Evolutionary conservation across 495 filamentous ascomycete species (phyloP), one percentile per base, ranked within the genome.

Genomic region (Rusavskia elegans): DNA sequence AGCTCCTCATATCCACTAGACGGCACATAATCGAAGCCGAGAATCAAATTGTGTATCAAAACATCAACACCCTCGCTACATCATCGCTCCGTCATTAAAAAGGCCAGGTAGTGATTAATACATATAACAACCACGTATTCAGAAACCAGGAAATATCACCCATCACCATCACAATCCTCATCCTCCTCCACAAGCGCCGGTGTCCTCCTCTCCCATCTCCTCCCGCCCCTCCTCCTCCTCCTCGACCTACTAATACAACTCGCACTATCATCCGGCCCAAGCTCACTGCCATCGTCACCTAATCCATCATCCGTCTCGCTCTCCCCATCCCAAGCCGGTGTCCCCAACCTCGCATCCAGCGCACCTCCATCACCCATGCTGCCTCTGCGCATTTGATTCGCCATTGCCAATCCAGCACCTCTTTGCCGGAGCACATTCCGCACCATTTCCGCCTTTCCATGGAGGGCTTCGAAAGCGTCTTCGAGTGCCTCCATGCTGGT

Each of bases 401-500:
- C 83, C 67, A 90, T 79, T 5, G 83, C 77, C 6, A 96, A 69
- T 1, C 85, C 89, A 13, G 86, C 84, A 21, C 80, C 78, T 19
- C 89, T 82, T 58, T 89, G 81, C 5, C 88, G 81, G 2, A 97
- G 75, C 2, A 82, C 76, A 14, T 77, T 79, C 0, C 93, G 84
- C 17, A 98, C 85, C 0, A 71, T 63, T 59, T 97, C 87, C 16
- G 93, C 89, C 59, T 81, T 84, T 58, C 74, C 72, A 60, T 98
- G 93, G 30, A 98, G 78, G 42, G 80, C 84, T 68, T 97, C 93
- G 56, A 98, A 95, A 3, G 92, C 89, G 63, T 95, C 85, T 66
- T 97, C 93, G 32, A 98, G 77, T 14, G 83, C 80, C 66, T 97
- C 92, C 84, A 98, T 95, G 41, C 87, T 83, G 27, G 77, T 76